Conservation (phyloP, 768 basidiomycete genomes). For the Mycena alexandri region DNA sequence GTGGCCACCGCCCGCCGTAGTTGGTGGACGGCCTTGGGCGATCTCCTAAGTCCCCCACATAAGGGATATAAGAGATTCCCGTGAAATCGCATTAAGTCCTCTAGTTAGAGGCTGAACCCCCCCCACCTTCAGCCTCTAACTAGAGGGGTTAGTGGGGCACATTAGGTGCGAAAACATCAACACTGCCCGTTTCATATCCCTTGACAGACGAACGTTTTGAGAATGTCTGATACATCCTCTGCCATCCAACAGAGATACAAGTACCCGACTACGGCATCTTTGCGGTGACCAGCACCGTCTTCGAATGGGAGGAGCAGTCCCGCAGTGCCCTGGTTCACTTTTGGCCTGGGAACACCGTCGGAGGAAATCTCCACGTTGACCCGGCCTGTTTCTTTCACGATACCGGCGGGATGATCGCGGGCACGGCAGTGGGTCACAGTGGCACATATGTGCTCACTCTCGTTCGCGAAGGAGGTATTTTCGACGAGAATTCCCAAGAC, state of each 20-base stretch:
- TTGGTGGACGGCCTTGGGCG: too few species aligned
- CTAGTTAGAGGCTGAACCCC: too few species aligned
- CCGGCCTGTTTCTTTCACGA: background rate
- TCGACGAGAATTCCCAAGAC: too few species aligned
- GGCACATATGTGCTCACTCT: background rate
- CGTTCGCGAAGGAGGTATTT: too few species aligned
- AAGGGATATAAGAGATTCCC: too few species aligned
- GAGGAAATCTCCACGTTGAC: background rate
- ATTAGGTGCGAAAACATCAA: too few species aligned
- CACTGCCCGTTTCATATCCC: background rate
- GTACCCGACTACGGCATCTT: conserved; percentile 1
- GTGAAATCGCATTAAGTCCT: too few species aligned
- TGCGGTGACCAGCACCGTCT: background rate
- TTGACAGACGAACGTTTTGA: background rate
- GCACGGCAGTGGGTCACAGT: background rate
- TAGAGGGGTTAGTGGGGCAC: too few species aligned
- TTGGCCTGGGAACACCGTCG: background rate
- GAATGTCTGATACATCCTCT: background rate
- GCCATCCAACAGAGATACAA: background rate
- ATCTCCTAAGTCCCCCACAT: too few species aligned
- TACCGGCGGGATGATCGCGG: background rate
- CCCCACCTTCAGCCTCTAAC: too few species aligned
- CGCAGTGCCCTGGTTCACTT: background rate
- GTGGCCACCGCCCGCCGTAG: too few species aligned
- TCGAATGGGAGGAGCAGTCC: too few species aligned